These are phyloP conservation scores for Xylaria hypoxylon DNA, from an alignment of 2,329 filamentous ascomycete genomes.

Conservation along the genomic window DNA sequence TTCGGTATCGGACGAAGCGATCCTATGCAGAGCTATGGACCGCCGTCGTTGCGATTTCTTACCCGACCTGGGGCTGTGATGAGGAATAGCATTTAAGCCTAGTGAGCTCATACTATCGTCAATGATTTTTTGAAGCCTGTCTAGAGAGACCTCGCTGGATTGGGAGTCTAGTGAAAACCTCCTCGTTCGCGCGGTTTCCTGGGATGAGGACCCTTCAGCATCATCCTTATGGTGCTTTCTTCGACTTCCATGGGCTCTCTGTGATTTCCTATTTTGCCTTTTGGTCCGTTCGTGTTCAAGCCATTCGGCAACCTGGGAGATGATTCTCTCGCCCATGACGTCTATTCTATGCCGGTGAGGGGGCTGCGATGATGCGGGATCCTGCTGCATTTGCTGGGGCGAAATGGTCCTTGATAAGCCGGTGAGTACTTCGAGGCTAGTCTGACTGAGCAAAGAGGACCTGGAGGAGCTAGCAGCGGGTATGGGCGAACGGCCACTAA, in stretches of 20 bases:
- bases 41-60: slow-evolving; percentile 56
- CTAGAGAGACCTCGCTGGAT: slow-evolving; percentile 78
- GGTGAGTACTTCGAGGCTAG: slow-evolving; percentile 51
- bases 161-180: slow-evolving; percentile 72
- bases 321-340: slow-evolving; percentile 64
- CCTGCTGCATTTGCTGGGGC: slow-evolving; percentile 45
- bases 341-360: slow-evolving; percentile 53
- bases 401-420: slow-evolving; percentile 45
- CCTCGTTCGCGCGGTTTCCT: slow-evolving; percentile 43
- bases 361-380: slow-evolving; percentile 36
- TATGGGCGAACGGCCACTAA: slow-evolving; percentile 57
- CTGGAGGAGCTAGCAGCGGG: slow-evolving; percentile 56
- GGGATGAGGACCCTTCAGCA: slow-evolving; percentile 37
- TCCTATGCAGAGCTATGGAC: slow-evolving; percentile 57
- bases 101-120: slow-evolving; percentile 72
- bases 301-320: slow-evolving; percentile 85
- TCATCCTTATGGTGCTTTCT: slow-evolving; percentile 53
- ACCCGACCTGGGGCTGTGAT: slow-evolving; percentile 57
- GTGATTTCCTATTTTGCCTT: slow-evolving; percentile 67
- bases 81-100: slow-evolving; percentile 61
- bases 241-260: slow-evolving; percentile 55
- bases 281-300: slow-evolving; percentile 81
- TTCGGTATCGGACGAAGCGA: slow-evolving; percentile 85
- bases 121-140: slow-evolving; percentile 83
- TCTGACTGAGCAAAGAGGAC: slow-evolving; percentile 57